Evolutionary conservation across 2,329 filamentous ascomycete genomes (phyloP), one percentile per base, ranked within the genome.

Genomic region (Pyricularia sp.): DNA sequence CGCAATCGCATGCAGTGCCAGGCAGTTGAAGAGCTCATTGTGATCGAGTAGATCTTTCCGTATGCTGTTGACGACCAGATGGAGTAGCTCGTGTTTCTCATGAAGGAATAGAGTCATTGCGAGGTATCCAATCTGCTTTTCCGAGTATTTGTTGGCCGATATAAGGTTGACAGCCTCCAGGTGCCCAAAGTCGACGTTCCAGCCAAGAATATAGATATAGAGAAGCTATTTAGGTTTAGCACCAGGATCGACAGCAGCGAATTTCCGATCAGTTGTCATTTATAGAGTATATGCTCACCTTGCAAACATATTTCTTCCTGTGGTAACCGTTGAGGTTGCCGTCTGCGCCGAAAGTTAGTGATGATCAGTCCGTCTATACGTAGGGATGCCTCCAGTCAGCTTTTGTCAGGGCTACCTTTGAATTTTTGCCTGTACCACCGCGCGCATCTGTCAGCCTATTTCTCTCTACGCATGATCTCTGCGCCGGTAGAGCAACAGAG

Each of bases 261-360:
- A 5, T 20, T 28, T 26, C 4, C 4, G 28, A 20, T 26, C 14
- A 63, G 3, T 1, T 9, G 6, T 28, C 5, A 7, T 28, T 63
- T 28, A 2, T 30, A 31, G 2, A 58, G 33, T 42, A 67, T n/a
- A 20, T 23, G 25, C 78, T 69, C 81, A 88, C 86, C 84, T 99
- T 99, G 92, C 95, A 99, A 73, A 99, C 95, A 78, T 99, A 99
- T 91, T 99, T 99, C 87, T 99, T 99, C 85, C 96, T 97, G 84
- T 97, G 93, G 78, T 99, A 99, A 73, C 95, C 96, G 77, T 91
- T 97, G 70, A 99, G 83, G 77, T 86, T 95, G 72, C 93, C 94
- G 79, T 95, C 92, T 89, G 25, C 59, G 28, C 11, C 14, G 6
- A 20, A 23, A 28, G 59, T 63, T 28, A 63, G 59, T 28, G 17